phyloP scores from a whole-genome alignment of 1,284 basidiomycete species.

The Trichosporon sp. region DNA sequence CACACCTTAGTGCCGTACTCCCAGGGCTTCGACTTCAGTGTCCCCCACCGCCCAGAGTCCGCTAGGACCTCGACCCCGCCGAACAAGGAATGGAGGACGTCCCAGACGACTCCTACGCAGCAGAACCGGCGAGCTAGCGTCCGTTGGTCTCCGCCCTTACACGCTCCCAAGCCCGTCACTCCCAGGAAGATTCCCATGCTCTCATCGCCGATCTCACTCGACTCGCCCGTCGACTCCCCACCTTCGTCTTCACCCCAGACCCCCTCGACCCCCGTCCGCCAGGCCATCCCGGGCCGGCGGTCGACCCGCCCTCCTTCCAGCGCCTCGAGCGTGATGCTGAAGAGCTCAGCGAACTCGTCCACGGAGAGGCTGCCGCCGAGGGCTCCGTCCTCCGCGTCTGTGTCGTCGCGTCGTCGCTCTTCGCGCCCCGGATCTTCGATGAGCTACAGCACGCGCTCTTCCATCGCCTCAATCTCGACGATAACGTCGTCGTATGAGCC shows the following conservation, averaged over 20 bases:
- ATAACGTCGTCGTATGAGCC: neutral
- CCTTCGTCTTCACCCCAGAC: neutral
- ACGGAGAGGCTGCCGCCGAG: neutral
- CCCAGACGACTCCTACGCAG: neutral
- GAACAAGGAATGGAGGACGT: neutral
- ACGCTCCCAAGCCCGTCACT: neutral
- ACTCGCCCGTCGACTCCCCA: neutral
- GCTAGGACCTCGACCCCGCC: neutral
- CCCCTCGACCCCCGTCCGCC: neutral
- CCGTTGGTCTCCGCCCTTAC: neutral
- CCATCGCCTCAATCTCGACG: slow-evolving; percentile 15
- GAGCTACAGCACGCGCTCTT: slow-evolving; percentile 9
- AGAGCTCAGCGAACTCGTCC: neutral
- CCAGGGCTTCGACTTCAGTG: neutral
- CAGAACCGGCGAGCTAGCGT: neutral
- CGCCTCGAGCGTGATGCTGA: neutral
- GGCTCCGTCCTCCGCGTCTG: neutral
- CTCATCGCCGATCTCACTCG: neutral
- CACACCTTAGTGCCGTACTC: neutral
- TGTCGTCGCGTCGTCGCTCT: slow-evolving; percentile 5
- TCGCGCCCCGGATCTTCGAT: slow-evolving; percentile 10
- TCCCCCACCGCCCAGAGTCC: neutral
- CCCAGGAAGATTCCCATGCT: neutral
- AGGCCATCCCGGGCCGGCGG: neutral
- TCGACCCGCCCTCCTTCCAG: slow-evolving; percentile 8